phyloP scores from a whole-genome alignment of 352 stramenopile genomes.

The Lagenidium sp. region DNA sequence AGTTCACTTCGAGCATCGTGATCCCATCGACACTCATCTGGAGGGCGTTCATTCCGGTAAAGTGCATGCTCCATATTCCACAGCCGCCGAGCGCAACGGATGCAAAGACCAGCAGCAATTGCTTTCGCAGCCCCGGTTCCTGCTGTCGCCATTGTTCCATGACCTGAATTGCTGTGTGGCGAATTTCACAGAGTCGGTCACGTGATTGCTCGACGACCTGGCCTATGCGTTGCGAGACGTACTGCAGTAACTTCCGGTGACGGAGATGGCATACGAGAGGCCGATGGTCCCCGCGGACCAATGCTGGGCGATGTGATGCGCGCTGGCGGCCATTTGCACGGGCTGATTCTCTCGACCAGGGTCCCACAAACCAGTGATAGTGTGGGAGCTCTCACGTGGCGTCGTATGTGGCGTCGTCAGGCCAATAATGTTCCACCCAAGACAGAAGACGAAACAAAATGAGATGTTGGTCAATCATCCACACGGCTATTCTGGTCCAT shows the following conservation, averaged over 20 bases:
- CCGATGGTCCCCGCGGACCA: slow-evolving; percentile 33
- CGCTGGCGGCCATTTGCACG: neutral
- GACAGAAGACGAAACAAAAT: no score
- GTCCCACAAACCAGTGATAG: no score
- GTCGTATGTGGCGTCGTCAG: no score
- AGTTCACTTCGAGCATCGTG: slow-evolving; percentile 32
- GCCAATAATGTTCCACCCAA: no score
- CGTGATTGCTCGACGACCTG: neutral
- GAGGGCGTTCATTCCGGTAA: slow-evolving; percentile 41
- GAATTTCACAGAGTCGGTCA: neutral
- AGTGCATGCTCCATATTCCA: slow-evolving; percentile 64
- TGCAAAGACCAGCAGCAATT: slow-evolving; percentile 25
- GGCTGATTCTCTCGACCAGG: neutral
- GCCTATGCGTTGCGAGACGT: slow-evolving; percentile 7
- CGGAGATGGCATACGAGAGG: slow-evolving; percentile 43
- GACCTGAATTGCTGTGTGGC: slow-evolving; percentile 10
- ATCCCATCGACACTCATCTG: slow-evolving; percentile 7
- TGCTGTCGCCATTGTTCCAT: slow-evolving; percentile 15
- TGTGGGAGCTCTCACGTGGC: no score
- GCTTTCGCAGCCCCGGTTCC: slow-evolving; percentile 1
- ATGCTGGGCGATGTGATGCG: neutral
- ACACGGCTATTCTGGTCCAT: no score
- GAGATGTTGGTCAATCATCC: no score
- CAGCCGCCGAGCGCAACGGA: slow-evolving; percentile 35
- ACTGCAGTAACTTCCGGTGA: slow-evolving; percentile 63